Percentiles rank a stretch among this genome's conserved stretches.
Conservation (phyloP, 176 grass and related monocot genomes). For the Areca catechu region DNA sequence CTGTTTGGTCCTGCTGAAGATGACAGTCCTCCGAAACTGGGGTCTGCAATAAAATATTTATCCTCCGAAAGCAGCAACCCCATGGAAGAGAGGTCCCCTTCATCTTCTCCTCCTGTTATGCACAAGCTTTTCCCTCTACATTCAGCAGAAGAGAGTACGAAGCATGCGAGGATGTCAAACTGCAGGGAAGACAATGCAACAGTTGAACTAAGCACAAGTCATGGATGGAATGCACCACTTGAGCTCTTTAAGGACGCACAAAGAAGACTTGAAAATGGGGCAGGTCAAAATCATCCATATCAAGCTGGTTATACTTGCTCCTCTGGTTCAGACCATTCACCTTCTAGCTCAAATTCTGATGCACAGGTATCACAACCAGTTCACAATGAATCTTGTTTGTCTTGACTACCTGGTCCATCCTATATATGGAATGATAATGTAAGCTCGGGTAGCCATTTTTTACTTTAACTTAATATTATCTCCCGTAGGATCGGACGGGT, state of each 20-base stretch:
- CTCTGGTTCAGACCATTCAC: conserved; percentile 87
- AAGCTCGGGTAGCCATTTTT: no score
- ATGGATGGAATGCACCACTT: conserved; percentile 40
- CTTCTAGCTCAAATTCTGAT: conserved; percentile 94
- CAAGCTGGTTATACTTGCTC: conserved; percentile 63
- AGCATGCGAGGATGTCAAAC: conserved; percentile 27
- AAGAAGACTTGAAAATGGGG: conserved; percentile 35
- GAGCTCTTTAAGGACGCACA: conserved; percentile 61
- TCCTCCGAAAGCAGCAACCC: conserved; percentile 98
- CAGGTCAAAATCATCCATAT: conserved; percentile 36
- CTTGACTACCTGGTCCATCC: background rate
- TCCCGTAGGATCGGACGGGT: conserved; percentile 76
- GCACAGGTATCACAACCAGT: conserved; percentile 47
- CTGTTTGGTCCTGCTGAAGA: conserved; percentile 53
- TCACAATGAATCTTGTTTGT: background rate
- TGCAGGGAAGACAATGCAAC: conserved; percentile 55
- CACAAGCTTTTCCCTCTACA: conserved; percentile 82
- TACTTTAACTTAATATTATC: conserved; percentile 2
- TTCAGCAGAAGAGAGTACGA: conserved; percentile 36
- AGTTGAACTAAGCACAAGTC: conserved; percentile 68
- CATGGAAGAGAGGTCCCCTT: conserved; percentile 82
- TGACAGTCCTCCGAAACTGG: conserved; percentile 50
- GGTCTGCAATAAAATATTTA: conserved; percentile 70
- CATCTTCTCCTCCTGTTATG: conserved; percentile 73
- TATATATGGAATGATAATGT: no score